Evolutionary conservation across 2,329 filamentous ascomycete genomes (phyloP).

Genomic region (Pleoardoris graminearum): DNA sequence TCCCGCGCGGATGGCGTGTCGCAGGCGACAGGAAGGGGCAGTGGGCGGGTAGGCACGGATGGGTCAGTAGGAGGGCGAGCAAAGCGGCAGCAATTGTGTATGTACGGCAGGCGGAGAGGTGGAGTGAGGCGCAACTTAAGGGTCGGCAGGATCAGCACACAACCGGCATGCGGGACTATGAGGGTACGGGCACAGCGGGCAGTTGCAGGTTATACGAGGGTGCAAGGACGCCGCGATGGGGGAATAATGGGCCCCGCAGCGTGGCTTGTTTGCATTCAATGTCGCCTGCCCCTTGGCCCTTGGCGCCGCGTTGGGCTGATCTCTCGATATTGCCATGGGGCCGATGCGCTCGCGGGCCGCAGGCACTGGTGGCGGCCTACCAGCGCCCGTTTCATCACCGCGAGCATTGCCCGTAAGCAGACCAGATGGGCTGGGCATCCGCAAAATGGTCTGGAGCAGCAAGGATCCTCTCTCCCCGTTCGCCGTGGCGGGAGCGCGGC

Average conservation of each 20-base stretch:
- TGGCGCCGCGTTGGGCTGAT: not conserved
- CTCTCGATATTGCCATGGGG: no score
- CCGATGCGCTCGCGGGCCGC: not conserved
- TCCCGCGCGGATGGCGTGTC: conserved; percentile 19
- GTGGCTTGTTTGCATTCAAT: conserved; percentile 11
- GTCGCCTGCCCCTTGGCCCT: not conserved
- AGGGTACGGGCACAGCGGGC: conserved; percentile 26
- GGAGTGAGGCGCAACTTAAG: conserved; percentile 24
- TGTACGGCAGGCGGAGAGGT: not conserved
- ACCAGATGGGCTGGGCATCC: no score
- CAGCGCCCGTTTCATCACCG: not conserved
- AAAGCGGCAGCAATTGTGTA: not conserved
- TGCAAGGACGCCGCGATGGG: conserved; percentile 16
- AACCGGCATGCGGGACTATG: conserved; percentile 31
- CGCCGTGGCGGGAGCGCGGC: no score
- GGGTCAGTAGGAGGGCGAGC: not conserved
- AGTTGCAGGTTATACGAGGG: conserved; percentile 21
- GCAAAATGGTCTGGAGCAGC: no score
- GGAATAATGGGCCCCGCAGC: conserved; percentile 14
- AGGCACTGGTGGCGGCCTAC: not conserved
- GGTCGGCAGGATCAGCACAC: no score
- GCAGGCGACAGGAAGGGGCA: not conserved
- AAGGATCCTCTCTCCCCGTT: conserved; percentile 5
- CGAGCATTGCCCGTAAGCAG: not conserved
- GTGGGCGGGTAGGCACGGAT: not conserved